phyloP scores from a whole-genome alignment of 768 basidiomycete species.

The Candolleomyces efflorescens region DNA sequence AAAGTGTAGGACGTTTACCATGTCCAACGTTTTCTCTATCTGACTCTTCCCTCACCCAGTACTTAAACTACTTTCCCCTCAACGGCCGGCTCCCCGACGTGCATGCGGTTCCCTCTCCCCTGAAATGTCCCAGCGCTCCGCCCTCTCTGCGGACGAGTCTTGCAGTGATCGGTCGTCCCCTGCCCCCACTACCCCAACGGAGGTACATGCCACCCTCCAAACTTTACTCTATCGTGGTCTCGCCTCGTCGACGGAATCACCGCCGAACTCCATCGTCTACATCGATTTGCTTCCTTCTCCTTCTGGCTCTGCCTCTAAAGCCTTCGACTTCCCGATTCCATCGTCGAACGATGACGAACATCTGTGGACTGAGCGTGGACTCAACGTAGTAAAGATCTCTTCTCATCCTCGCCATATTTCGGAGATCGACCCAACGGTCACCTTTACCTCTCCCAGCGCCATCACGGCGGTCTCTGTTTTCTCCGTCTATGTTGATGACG shows the following conservation, averaged over 20 bases:
- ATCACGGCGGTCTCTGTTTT: constrained; percentile 38
- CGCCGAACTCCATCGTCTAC: constrained; percentile 34
- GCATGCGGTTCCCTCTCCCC: constrained; percentile 23
- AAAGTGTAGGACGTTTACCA: constrained; percentile 43
- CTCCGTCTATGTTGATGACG: constrained; percentile 47
- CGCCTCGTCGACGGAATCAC: constrained; percentile 20
- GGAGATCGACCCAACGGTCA: constrained; percentile 9
- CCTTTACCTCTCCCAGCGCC: constrained; percentile 5
- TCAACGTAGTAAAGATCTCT: constrained; percentile 5
- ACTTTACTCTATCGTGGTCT: constrained; percentile 27
- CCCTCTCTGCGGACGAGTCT: constrained; percentile 24
- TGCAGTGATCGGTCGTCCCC: constrained; percentile 34
- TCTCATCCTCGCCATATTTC: constrained; percentile 7
- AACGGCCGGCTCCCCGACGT: constrained; percentile 21
- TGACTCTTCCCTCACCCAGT: constrained; percentile 25
- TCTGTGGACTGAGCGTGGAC: constrained; percentile 8
- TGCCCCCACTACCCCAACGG: constrained; percentile 36
- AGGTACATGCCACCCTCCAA: constrained; percentile 30
- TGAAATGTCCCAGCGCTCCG: constrained; percentile 20
- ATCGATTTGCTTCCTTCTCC: constrained; percentile 42
- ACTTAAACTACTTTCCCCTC: constrained; percentile 41
- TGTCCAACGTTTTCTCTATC: background rate
- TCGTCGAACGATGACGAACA: constrained; percentile 33
- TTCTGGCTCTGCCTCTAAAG: constrained; percentile 20
- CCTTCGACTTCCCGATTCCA: constrained; percentile 40